Evolutionary conservation across 441 rosid genomes (phyloP).

Genomic region (Eruca vesicaria): DNA sequence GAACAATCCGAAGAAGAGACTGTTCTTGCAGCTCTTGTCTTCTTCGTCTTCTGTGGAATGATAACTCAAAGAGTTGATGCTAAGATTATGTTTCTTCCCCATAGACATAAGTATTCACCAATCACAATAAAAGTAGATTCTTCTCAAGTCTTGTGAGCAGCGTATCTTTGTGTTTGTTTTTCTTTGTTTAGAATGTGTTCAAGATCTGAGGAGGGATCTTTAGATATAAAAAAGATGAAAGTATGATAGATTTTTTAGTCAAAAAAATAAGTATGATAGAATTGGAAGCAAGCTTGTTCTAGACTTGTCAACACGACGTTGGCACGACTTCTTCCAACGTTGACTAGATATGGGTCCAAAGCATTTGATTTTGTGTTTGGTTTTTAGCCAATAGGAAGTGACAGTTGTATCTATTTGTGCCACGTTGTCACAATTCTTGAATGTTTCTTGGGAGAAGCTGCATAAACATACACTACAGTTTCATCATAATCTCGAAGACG

Average conservation of each 20-base stretch:
- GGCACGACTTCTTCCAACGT: conserved; percentile 30
- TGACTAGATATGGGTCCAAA: conserved; percentile 19
- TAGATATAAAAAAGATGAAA: neutral
- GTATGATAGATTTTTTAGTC: conserved; percentile 5
- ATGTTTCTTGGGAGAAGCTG: conserved; percentile 26
- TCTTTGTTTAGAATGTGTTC: conserved; percentile 10
- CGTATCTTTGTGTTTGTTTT: neutral
- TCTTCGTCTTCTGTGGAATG: conserved; percentile 15
- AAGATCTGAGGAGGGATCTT: conserved; percentile 1
- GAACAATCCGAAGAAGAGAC: conserved; percentile 34
- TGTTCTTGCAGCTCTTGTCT: conserved; percentile 25
- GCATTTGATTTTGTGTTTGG: conserved; percentile 11
- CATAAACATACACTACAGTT: conserved; percentile 17
- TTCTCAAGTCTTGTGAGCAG: neutral
- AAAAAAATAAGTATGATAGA: conserved; percentile 10
- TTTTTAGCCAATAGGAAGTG: conserved; percentile 10
- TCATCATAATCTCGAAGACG: neutral
- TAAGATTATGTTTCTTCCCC: conserved; percentile 28
- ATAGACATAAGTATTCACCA: neutral
- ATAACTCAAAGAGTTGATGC: conserved; percentile 21
- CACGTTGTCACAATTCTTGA: conserved; percentile 12
- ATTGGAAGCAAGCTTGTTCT: conserved; percentile 25
- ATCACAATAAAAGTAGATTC: neutral
- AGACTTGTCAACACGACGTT: conserved; percentile 36
- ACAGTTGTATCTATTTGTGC: neutral